These are phyloP conservation scores for Martiniozyma abietophila DNA, from an alignment of 805 yeast species.

Conservation along the genomic window DNA sequence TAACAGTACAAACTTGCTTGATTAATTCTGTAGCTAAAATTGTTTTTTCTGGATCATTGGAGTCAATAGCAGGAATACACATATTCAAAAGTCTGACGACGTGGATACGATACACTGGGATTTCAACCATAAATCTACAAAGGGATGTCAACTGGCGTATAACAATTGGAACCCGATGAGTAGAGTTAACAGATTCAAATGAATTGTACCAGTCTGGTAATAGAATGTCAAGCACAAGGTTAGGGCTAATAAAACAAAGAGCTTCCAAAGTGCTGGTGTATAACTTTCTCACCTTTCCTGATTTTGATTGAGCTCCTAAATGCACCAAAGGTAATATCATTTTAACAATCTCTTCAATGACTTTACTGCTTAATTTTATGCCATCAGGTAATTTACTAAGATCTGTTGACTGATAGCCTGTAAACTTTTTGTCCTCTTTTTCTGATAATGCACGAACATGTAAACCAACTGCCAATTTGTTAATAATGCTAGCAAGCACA, in stretches of 20 bases:
- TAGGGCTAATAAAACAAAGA: slow-evolving; percentile 57
- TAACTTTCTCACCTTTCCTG: slow-evolving; percentile 42
- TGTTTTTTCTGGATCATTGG: slow-evolving; percentile 75
- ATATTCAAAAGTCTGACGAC: slow-evolving; percentile 63
- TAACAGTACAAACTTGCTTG: slow-evolving; percentile 58
- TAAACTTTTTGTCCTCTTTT: slow-evolving; percentile 27
- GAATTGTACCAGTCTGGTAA: slow-evolving; percentile 73
- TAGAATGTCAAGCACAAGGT: slow-evolving; percentile 40
- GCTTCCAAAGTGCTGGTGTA: slow-evolving; percentile 51
- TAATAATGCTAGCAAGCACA: slow-evolving; percentile 56
- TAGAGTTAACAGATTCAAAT: slow-evolving; percentile 53
- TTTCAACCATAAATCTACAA: slow-evolving; percentile 54
- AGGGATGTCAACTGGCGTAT: slow-evolving; percentile 57
- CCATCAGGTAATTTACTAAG: slow-evolving; percentile 14
- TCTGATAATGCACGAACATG: slow-evolving; percentile 52
- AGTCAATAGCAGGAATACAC: slow-evolving; percentile 73
- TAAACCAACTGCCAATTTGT: slow-evolving; percentile 47
- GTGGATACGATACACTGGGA: slow-evolving; percentile 66
- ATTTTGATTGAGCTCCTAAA: slow-evolving; percentile 74
- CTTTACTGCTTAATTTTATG: slow-evolving; percentile 18
- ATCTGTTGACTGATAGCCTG: slow-evolving; percentile 9
- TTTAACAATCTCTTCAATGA: slow-evolving; percentile 18
- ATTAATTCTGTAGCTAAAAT: slow-evolving; percentile 58
- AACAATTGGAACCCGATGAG: slow-evolving; percentile 72
- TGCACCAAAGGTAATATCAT: slow-evolving; percentile 47